Base-by-base conservation (phyloP, 1,284 basidiomycete genomes). In the Grifola frondosa region DNA sequence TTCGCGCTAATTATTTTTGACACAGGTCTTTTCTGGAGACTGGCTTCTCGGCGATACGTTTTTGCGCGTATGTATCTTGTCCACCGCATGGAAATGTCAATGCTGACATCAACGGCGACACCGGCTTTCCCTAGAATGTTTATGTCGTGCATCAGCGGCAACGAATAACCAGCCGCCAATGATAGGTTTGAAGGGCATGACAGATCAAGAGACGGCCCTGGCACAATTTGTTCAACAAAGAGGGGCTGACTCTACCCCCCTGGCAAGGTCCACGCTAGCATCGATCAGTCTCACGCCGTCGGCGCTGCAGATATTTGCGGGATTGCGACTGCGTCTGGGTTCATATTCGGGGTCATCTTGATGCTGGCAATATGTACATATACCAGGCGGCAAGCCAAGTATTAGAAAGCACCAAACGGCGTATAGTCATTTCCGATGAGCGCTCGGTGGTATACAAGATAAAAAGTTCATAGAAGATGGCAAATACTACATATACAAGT, bases 1-100 rank as follows among this genome's bases (percentile, higher is more conserved):
- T 49, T 40, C 30, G 16, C 30, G 15, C 20, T 33, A 25, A 8
- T 28, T 5, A 12, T 37, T 15, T 36, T 30, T 36, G 28, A 46
- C 29, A 13, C 49, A 81, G 73, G 73, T 82, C 28, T 71, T 71
- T 50, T 75, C 75, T n/a, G 77, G 75, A 4, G 80, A 82, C 58
- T 82, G 80, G 80, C 65, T 82, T 13, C 65, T 81, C 16, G 79
- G 79, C 12, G 77, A 77, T 46, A 67, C 71, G 15, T 82, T 80
- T 51, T 65, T 82, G 42, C 69, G 79, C 53, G 78, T 76, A 48
- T 42, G 70, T 64, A 13, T 23, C 21, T 30, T 43, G 10, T 32
- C 16, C 25, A 32, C 35, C 19, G 21, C 25, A 25, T 20, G 15
- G 34, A 19, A 23, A 20, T 33, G 26, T 29, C 26, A 24, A 42